Conservation (phyloP, 768 basidiomycete species). For the Bullera alba region DNA sequence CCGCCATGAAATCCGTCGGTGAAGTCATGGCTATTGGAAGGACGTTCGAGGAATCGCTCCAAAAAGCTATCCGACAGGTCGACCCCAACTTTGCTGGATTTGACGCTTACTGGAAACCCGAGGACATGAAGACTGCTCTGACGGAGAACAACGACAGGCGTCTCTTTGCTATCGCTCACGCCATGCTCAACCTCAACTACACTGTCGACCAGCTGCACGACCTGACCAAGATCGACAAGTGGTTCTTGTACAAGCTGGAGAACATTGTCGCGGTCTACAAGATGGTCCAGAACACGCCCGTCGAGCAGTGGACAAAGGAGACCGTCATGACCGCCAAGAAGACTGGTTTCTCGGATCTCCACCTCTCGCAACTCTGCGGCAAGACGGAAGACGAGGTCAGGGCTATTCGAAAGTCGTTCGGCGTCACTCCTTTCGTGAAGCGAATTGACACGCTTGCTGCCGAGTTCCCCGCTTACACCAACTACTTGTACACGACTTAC, state of each 20-base stretch:
- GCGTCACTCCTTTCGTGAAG: conserved; percentile 94
- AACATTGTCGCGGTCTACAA: conserved; percentile 90
- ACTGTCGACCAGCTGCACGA: conserved; percentile 83
- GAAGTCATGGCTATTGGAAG: conserved; percentile 99
- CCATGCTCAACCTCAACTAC: conserved; percentile 90
- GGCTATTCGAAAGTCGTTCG: conserved; percentile 72
- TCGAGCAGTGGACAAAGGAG: conserved; percentile 64
- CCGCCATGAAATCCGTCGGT: conserved; percentile 98
- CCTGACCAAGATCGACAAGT: conserved; percentile 97
- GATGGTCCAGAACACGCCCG: conserved; percentile 61
- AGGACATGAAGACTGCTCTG: conserved; percentile 75
- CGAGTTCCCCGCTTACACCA: conserved; percentile 96
- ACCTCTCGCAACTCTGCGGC: conserved; percentile 75
- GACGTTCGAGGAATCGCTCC: conserved; percentile 96
- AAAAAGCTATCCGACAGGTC: conserved; percentile 96
- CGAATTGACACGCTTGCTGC: conserved; percentile 98
- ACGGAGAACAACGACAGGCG: conserved; percentile 87
- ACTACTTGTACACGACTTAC: conserved; percentile 99
- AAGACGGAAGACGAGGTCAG: conserved; percentile 65
- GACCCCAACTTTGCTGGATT: conserved; percentile 96
- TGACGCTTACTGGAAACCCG: conserved; percentile 82
- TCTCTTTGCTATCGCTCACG: conserved; percentile 92
- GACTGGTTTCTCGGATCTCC: conserved; percentile 90
- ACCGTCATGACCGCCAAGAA: conserved; percentile 81
- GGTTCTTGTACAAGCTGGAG: conserved; percentile 98